Evolutionary conservation across 2,329 filamentous ascomycete genomes (phyloP).

Genomic region (Penicillium fuscoglaucum): DNA sequence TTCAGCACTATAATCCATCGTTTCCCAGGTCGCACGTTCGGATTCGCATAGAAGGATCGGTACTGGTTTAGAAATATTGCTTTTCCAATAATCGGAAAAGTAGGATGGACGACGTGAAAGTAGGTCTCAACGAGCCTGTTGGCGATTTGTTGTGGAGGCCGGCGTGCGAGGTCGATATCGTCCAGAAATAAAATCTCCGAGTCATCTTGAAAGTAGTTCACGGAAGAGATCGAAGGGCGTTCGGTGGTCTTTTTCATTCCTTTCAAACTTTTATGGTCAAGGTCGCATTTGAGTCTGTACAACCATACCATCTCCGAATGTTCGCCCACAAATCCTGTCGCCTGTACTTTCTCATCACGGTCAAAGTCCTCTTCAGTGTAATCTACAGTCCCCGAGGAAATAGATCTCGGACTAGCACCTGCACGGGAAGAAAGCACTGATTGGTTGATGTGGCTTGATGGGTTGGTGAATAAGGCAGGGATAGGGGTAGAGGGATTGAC

Average conservation of each 20-base stretch:
- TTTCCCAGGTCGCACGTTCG: constrained; percentile 37
- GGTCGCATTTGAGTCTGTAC: constrained; percentile 41
- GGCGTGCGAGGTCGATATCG: constrained; percentile 38
- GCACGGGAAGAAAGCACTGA: neutral
- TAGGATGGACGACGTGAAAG: constrained; percentile 42
- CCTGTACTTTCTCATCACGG: constrained; percentile 39
- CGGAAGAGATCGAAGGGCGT: constrained; percentile 33
- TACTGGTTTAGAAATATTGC: constrained; percentile 43
- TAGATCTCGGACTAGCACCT: constrained; percentile 23
- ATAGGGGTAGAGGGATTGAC: constrained; percentile 8
- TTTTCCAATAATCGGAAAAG: constrained; percentile 46
- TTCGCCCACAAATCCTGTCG: constrained; percentile 47
- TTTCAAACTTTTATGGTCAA: constrained; percentile 30
- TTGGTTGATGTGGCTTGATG: neutral
- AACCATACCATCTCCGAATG: constrained; percentile 49
- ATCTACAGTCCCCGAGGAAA: constrained; percentile 40
- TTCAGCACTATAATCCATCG: constrained; percentile 47
- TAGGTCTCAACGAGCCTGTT: constrained; percentile 43
- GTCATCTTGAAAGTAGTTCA: constrained; percentile 45
- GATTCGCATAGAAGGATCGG: constrained; percentile 36
- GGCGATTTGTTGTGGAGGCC: constrained; percentile 40
- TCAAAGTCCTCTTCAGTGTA: constrained; percentile 48
- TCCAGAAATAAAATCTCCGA: constrained; percentile 35
- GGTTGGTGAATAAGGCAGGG: constrained; percentile 6
- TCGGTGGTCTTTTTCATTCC: constrained; percentile 21